Evolutionary conservation across 2,329 filamentous ascomycete species (phyloP).

Genomic region (Drechmeria coniospora): DNA sequence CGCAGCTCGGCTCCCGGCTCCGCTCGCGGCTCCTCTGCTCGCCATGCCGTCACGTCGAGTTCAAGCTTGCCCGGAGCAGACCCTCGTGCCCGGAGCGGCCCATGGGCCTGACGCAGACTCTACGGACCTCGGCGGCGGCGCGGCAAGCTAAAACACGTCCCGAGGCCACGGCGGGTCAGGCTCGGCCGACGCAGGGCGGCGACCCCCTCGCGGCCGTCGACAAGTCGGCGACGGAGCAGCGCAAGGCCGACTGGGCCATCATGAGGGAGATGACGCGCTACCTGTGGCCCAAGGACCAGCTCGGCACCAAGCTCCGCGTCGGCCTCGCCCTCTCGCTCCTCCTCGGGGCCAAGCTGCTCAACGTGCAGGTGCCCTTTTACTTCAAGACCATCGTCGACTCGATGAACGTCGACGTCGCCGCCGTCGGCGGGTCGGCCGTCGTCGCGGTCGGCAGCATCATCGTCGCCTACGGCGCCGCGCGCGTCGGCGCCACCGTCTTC

Average conservation of each 20-base stretch:
- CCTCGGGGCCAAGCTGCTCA: constrained; percentile 82
- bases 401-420: constrained; percentile 90
- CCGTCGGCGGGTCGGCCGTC: constrained; percentile 73
- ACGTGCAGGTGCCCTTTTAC: constrained; percentile 97
- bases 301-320: constrained; percentile 63
- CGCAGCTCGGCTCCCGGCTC: too few species aligned
- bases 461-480: constrained; percentile 75
- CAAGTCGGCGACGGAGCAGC: constrained; percentile 64
- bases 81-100: constrained; percentile 14
- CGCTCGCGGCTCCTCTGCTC: constrained; percentile 17
- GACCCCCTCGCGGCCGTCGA: constrained; percentile 19
- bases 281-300: constrained; percentile 80
- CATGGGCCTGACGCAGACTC: constrained; percentile 10
- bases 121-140: constrained; percentile 16
- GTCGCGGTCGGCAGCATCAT: constrained; percentile 88
- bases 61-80: constrained; percentile 11
- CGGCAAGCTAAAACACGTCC: constrained; percentile 10
- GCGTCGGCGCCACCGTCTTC: constrained; percentile 78
- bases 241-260: constrained; percentile 95
- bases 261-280: constrained; percentile 97
- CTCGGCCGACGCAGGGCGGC: too few species aligned
- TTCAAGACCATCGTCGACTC: constrained; percentile 96
- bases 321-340: constrained; percentile 70
- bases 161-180: constrained; percentile 8
- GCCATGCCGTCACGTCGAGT: constrained; percentile 12